These are phyloP conservation scores for Trichoderma cornu-damae DNA, from an alignment of 2,329 filamentous ascomycete species.

Conservation along the genomic window DNA sequence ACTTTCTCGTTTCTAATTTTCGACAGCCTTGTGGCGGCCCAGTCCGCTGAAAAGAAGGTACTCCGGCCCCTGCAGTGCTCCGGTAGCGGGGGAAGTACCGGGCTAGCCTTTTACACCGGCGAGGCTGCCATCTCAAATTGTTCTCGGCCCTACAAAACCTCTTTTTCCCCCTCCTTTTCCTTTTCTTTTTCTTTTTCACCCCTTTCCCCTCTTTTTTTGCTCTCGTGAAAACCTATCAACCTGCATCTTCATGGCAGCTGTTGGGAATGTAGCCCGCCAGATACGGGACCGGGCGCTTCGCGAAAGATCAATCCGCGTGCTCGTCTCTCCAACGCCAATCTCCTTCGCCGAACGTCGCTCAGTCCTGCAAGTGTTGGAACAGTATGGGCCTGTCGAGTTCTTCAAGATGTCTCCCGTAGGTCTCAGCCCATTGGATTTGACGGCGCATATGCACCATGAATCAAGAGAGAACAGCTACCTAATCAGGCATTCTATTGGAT, in stretches of 20 bases:
- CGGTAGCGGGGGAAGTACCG: not conserved
- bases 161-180: too few relatives aligned
- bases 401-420: conserved; percentile 40
- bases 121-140: conserved; percentile 2
- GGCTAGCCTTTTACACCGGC: not conserved
- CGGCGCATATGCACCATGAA: not conserved
- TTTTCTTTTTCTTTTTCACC: too few relatives aligned
- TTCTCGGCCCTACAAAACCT: not conserved
- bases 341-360: conserved; percentile 52
- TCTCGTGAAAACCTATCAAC: not conserved
- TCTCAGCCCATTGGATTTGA: not conserved
- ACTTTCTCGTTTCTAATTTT: not conserved
- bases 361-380: conserved; percentile 48
- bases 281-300: conserved; percentile 17
- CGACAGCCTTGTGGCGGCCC: conserved; percentile 8
- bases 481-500: conserved; percentile 13
- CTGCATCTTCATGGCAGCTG: conserved; percentile 18
- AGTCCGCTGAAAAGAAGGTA: conserved; percentile 2
- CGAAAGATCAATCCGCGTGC: conserved; percentile 45
- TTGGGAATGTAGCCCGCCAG: conserved; percentile 16
- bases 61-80: not conserved
- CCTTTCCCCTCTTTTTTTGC: too few relatives aligned
- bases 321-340: conserved; percentile 47
- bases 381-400: conserved; percentile 45
- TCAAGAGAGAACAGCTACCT: not conserved